These are phyloP conservation scores for Flueggea neowawraea DNA, from an alignment of 441 rosid genomes.

Conservation along the genomic window DNA sequence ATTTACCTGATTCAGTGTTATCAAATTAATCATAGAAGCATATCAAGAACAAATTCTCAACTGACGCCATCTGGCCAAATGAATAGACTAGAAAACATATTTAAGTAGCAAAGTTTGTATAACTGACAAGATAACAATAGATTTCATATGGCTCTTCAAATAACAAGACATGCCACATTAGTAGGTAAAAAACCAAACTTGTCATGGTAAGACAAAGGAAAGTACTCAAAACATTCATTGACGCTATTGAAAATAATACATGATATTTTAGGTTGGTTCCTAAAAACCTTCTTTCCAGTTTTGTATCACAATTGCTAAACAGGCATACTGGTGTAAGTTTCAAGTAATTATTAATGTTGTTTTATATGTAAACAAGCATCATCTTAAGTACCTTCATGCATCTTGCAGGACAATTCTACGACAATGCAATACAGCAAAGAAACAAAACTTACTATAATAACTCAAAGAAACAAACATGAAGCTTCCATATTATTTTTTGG, in stretches of 20 bases:
- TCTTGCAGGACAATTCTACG: background rate
- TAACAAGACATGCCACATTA: too few species aligned
- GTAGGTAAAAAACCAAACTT: too few species aligned
- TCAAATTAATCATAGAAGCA: background rate
- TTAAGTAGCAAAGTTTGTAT: conserved; percentile 1
- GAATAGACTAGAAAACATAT: background rate
- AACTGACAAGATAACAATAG: background rate
- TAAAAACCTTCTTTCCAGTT: too few species aligned
- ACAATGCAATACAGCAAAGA: too few species aligned
- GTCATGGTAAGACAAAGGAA: too few species aligned
- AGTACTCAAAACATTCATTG: too few species aligned
- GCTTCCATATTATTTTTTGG: too few species aligned
- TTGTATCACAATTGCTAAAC: background rate
- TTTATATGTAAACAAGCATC: background rate
- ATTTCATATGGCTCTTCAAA: background rate
- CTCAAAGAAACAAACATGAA: too few species aligned
- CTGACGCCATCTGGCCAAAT: background rate
- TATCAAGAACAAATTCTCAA: background rate
- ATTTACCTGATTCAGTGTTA: conserved; percentile 34
- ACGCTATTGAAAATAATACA: too few species aligned
- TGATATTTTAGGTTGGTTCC: too few species aligned
- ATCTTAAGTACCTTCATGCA: background rate
- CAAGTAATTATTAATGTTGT: background rate
- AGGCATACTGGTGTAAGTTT: background rate
- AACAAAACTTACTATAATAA: too few species aligned